phyloP scores from a whole-genome alignment of 495 filamentous ascomycete species.

The Hamigera avellanea region DNA sequence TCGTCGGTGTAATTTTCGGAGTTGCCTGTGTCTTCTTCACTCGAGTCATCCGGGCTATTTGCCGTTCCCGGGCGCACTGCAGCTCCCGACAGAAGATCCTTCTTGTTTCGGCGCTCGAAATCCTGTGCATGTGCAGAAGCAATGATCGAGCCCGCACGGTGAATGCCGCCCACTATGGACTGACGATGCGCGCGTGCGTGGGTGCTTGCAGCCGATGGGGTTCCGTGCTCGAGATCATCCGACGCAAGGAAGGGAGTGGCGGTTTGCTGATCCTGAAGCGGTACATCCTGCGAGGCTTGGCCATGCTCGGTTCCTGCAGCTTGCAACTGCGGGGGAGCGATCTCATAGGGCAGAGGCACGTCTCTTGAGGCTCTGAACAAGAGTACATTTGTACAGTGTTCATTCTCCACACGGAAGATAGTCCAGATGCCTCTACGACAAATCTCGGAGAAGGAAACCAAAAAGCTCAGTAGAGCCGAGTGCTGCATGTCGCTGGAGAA shows the following conservation, averaged over 20 bases:
- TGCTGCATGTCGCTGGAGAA: conserved; percentile 69
- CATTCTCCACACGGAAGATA: conserved; percentile 91
- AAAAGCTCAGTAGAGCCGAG: conserved; percentile 63
- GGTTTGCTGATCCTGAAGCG: conserved; percentile 3
- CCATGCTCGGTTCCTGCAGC: not conserved
- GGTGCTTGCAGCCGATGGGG: conserved; percentile 13
- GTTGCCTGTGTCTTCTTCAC: conserved; percentile 19
- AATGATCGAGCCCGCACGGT: conserved; percentile 48
- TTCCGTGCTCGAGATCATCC: conserved; percentile 21
- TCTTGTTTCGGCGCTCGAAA: conserved; percentile 62
- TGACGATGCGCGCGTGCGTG: conserved; percentile 16
- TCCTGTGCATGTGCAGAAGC: conserved; percentile 74
- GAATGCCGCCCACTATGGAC: conserved; percentile 16
- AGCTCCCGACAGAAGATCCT: conserved; percentile 20
- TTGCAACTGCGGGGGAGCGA: conserved; percentile 25
- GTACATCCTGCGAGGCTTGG: conserved; percentile 1
- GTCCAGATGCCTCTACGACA: conserved; percentile 78
- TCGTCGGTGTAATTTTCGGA: not conserved
- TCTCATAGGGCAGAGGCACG: conserved; percentile 64
- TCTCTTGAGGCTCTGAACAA: conserved; percentile 76
- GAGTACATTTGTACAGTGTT: conserved; percentile 81
- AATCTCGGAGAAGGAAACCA: conserved; percentile 66
- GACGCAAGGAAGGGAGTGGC: conserved; percentile 8
- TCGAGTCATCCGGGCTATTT: conserved; percentile 18
- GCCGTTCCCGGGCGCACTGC: conserved; percentile 7